Evolutionary conservation across 73 alveolate genomes (phyloP).

Genomic region (Blepharisma japonicum): DNA sequence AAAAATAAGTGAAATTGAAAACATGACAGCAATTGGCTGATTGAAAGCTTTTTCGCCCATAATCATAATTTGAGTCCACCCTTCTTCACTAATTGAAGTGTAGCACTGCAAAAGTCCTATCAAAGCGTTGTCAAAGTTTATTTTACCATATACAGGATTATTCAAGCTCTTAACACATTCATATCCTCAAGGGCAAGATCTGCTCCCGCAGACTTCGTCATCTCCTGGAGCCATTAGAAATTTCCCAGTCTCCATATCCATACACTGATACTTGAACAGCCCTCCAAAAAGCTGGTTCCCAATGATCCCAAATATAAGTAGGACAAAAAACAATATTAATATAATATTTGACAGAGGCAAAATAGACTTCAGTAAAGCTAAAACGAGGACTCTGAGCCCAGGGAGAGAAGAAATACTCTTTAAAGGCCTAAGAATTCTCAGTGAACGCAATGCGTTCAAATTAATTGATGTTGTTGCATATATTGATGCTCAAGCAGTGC

Average conservation of each 20-base stretch:
- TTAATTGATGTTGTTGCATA: slow-evolving; percentile 31
- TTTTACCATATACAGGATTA: slow-evolving; percentile 36
- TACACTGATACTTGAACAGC: background rate
- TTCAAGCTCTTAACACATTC: slow-evolving; percentile 39
- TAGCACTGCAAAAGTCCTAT: slow-evolving; percentile 66
- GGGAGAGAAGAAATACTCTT: slow-evolving; percentile 43
- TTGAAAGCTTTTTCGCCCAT: slow-evolving; percentile 65
- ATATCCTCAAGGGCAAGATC: background rate
- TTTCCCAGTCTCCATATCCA: background rate
- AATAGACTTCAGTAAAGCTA: slow-evolving; percentile 40
- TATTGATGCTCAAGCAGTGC: slow-evolving; percentile 40
- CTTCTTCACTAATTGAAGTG: slow-evolving; percentile 78
- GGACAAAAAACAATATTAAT: slow-evolving; percentile 74
- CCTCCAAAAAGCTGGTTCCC: slow-evolving; percentile 59
- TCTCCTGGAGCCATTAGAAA: background rate
- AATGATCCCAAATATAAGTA: slow-evolving; percentile 87
- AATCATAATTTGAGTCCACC: slow-evolving; percentile 78
- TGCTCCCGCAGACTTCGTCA: background rate
- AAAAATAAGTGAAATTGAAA: slow-evolving; percentile 72
- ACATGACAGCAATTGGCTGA: slow-evolving; percentile 37
- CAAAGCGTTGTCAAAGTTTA: slow-evolving; percentile 48
- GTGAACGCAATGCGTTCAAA: background rate
- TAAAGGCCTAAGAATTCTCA: slow-evolving; percentile 41
- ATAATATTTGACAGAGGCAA: slow-evolving; percentile 70
- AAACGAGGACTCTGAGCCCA: slow-evolving; percentile 45